Percentiles rank a stretch among this genome's conserved stretches.
phyloP scores from a whole-genome alignment of 306 rosid genomes.

The Cucurbita moschata region DNA sequence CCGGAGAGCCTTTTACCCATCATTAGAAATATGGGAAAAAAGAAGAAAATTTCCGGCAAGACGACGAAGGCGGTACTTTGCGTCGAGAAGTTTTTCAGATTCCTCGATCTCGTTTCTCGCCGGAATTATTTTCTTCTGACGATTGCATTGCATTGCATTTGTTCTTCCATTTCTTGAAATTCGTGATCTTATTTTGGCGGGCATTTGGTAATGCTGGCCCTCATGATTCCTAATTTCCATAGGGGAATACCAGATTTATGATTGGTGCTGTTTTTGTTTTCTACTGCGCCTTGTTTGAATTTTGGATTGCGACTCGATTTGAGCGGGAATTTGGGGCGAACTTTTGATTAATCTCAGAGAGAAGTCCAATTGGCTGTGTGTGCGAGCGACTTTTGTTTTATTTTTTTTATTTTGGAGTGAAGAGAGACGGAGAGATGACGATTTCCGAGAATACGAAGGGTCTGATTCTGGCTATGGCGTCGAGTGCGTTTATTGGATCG shows the following conservation, averaged over 20 bases:
- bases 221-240: background rate
- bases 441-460: constrained; percentile 61
- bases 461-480: constrained; percentile 53
- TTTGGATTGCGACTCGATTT: constrained; percentile 7
- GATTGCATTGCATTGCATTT: background rate
- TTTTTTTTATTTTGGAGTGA: background rate
- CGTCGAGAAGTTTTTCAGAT: background rate
- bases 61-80: constrained; percentile 8
- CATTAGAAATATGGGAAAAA: constrained; percentile 7
- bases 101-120: background rate
- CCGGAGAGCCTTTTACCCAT: background rate
- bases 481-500: constrained; percentile 75
- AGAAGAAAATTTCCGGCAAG: constrained; percentile 9
- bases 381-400: background rate
- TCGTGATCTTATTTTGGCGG: background rate
- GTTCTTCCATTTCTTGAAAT: background rate
- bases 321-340: background rate
- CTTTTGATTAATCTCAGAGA: background rate
- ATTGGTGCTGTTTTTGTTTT: constrained; percentile 4
- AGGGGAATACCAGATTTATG: background rate
- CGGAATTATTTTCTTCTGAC: background rate
- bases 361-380: background rate
- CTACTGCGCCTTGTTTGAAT: background rate
- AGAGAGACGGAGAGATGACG: constrained; percentile 20
- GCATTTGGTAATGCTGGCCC: background rate